phyloP scores from a whole-genome alignment of 306 rosid genomes.

The Urtica urens region DNA sequence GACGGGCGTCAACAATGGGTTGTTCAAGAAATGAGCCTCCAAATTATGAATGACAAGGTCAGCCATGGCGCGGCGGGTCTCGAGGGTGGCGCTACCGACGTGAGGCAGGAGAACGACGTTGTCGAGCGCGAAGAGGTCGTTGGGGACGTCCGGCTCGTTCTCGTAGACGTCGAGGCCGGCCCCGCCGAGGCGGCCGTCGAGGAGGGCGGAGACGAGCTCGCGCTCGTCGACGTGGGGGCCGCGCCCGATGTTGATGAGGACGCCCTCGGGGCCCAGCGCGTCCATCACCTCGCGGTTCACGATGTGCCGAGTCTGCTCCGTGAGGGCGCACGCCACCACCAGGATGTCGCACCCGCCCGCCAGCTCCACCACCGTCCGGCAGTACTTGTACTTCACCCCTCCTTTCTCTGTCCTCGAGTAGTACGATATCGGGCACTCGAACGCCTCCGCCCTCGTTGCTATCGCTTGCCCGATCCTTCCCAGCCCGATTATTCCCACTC shows the following conservation, averaged over 20 bases:
- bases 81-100: constrained; percentile 55
- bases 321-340: constrained; percentile 72
- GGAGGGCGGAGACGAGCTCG: constrained; percentile 58
- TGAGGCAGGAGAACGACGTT: constrained; percentile 74
- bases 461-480: constrained; percentile 77
- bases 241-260: constrained; percentile 67
- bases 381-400: constrained; percentile 49
- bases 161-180: constrained; percentile 83
- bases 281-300: constrained; percentile 55
- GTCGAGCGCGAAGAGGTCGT: constrained; percentile 52
- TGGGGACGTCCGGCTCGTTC: constrained; percentile 68
- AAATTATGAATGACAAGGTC: constrained; percentile 62
- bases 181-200: constrained; percentile 75
- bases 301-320: constrained; percentile 48
- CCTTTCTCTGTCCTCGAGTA: constrained; percentile 50
- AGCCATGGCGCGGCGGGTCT: constrained; percentile 67
- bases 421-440: constrained; percentile 52
- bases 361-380: constrained; percentile 56
- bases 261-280: constrained; percentile 71
- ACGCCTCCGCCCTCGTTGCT: constrained; percentile 78
- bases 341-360: constrained; percentile 64
- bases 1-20: constrained; percentile 58
- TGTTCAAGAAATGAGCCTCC: constrained; percentile 69
- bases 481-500: constrained; percentile 66
- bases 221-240: constrained; percentile 76